Evolutionary conservation across 129 eudicot genomes (phyloP), one percentile per base, ranked within the genome.

Genomic region (Apium graveolens): DNA sequence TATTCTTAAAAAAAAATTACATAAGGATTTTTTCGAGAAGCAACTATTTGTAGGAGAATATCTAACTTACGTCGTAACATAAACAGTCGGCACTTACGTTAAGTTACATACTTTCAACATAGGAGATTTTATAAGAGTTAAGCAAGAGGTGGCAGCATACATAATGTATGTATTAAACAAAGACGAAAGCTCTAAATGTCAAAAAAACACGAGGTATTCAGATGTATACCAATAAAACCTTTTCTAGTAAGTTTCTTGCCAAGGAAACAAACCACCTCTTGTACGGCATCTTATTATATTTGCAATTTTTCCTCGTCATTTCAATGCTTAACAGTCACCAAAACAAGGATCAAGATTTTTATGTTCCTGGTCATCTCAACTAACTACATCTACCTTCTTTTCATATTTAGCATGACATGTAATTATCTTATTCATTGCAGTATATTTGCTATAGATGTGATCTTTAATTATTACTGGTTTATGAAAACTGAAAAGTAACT

Each of bases 331-430:
- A 49, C 48, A 72, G 49, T 27, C 2, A 71, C 75, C 49, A 3
- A 39, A 71, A 21, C 75, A 41, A 71, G 17, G 51, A 39, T 38
- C 51, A n/a, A 38, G 32, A 10, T 26, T 71, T 78, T 84, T 80
- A 80, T 85, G 93, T 79, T 85, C 71, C 77, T 69, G 74, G 63
- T 34, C 29, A 72, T 26, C 83, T 89, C 81, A 78, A 75, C 85
- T 75, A 88, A 81, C 79, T 43, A 60, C 85, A 84, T 88, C 75
- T 82, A 21, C 96, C 83, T 81, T 46, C 72, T 72, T 70, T 80
- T 69, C 57, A 80, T 68, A 69, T 60, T 46, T 63, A 76, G 83
- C 68, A 85, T 78, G 82, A 78, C 68, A 84, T 78, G 76, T 79
- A 55, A 73, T 7, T 31, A 53, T 41, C 74, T 66, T 74, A 46